Evolutionary conservation across 2,329 filamentous ascomycete species (phyloP).

Genomic region (Ophiosphaerella narmari): DNA sequence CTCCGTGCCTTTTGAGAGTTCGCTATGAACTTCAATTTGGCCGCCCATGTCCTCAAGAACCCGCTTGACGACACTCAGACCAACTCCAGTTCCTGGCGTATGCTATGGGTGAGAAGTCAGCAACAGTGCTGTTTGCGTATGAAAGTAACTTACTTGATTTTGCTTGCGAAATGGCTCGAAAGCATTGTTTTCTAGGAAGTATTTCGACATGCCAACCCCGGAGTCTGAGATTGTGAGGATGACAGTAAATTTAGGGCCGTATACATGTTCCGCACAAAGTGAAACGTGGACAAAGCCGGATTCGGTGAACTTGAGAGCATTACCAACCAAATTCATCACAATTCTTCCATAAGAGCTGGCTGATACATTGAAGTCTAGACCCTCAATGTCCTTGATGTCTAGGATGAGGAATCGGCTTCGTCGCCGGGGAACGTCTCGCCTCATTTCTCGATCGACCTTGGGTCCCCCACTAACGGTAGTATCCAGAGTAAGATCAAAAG

Average conservation of each 20-base stretch:
- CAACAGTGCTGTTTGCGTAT: too few relatives aligned
- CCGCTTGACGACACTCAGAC: slow-evolving; percentile 26
- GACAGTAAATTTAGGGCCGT: slow-evolving; percentile 4
- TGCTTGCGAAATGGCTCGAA: slow-evolving; percentile 39
- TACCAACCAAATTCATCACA: slow-evolving; percentile 38
- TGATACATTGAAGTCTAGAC: slow-evolving; percentile 48
- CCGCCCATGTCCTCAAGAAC: slow-evolving; percentile 25
- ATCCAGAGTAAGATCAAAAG: slow-evolving; percentile 2
- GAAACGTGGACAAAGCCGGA: slow-evolving; percentile 28
- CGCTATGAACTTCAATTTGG: slow-evolving; percentile 20
- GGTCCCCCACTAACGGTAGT: background rate
- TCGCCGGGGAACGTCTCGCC: slow-evolving; percentile 3
- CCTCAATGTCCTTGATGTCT: slow-evolving; percentile 18
- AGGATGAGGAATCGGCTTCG: slow-evolving; percentile 23
- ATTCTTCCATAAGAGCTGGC: slow-evolving; percentile 32
- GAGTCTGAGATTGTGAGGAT: slow-evolving; percentile 40
- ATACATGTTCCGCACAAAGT: slow-evolving; percentile 10
- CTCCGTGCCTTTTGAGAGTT: slow-evolving; percentile 7
- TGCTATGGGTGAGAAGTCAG: slow-evolving; percentile 3
- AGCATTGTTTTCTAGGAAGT: slow-evolving; percentile 27
- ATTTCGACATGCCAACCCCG: slow-evolving; percentile 30
- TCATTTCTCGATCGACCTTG: background rate
- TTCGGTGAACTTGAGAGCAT: slow-evolving; percentile 38
- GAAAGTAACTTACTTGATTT: slow-evolving; percentile 11
- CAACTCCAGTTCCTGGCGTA: slow-evolving; percentile 24